These are phyloP conservation scores for Cyathus striatus DNA, from an alignment of 768 basidiomycete genomes.

Conservation along the genomic window DNA sequence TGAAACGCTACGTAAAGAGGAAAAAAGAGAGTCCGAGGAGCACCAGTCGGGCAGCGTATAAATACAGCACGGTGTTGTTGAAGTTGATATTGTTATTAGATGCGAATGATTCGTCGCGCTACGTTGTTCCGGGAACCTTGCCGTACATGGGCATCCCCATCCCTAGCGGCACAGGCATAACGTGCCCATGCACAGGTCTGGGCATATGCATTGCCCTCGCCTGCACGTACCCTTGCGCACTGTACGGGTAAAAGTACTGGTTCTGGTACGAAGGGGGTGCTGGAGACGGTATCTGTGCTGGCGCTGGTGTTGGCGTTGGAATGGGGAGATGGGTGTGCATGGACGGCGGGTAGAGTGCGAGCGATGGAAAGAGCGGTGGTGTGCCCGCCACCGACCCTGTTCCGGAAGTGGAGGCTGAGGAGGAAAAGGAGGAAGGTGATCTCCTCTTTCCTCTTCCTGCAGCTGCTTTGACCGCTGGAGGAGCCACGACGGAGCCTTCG, in stretches of 20 bases:
- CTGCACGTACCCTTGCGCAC: too few species aligned
- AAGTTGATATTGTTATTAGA: too few species aligned
- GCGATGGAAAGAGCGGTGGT: slow-evolving; percentile 6
- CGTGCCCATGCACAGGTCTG: neutral
- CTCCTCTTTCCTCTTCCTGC: too few species aligned
- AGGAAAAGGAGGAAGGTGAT: slow-evolving; percentile 5
- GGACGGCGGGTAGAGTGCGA: slow-evolving; percentile 4
- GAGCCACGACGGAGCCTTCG: slow-evolving; percentile 18
- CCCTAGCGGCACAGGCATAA: neutral
- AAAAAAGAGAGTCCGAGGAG: neutral
- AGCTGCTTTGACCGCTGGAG: too few species aligned
- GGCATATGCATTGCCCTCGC: slow-evolving; percentile 8
- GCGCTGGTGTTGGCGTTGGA: slow-evolving; percentile 18
- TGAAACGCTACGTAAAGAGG: too few species aligned
- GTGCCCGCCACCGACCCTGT: too few species aligned
- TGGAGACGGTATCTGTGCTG: slow-evolving; percentile 12
- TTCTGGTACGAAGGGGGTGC: slow-evolving; percentile 7
- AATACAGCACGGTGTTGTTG: too few species aligned
- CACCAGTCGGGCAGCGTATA: neutral
- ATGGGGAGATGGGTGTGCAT: slow-evolving; percentile 11
- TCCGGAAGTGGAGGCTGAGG: too few species aligned
- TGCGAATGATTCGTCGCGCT: too few species aligned
- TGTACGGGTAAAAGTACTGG: slow-evolving; percentile 9
- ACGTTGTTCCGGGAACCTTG: too few species aligned
- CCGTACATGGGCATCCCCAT: neutral